Conservation (phyloP, 441 rosid genomes). For the Brassica hybrid region DNA sequence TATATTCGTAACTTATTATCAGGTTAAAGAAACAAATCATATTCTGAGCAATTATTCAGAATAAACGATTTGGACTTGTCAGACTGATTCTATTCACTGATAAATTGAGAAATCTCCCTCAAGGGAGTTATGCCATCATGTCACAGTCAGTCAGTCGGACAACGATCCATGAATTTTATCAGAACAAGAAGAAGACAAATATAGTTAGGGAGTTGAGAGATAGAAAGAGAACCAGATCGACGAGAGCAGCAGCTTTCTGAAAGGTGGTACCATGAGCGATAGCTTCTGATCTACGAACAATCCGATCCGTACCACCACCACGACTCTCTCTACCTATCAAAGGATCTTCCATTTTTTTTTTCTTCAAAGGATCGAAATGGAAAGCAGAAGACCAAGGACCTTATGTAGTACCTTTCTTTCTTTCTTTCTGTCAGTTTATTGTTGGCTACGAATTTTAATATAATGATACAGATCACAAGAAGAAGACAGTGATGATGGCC, state of each 20-base stretch:
- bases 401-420: not conserved
- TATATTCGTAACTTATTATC: too few species aligned
- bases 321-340: conserved; percentile 62
- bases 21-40: too few species aligned
- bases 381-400: not conserved
- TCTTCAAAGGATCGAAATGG: conserved; percentile 17
- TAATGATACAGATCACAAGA: not conserved
- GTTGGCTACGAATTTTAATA: not conserved
- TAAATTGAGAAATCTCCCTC: too few species aligned
- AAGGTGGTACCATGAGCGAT: conserved; percentile 73
- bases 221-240: conserved; percentile 75
- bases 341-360: conserved; percentile 54
- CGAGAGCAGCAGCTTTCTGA: conserved; percentile 96
- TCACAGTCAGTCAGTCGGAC: too few species aligned
- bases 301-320: conserved; percentile 41
- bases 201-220: not conserved
- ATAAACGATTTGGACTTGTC: too few species aligned
- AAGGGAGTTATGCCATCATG: too few species aligned
- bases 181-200: not conserved
- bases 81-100: too few species aligned
- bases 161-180: too few species aligned
- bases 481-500: conserved; percentile 22
- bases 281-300: conserved; percentile 73
- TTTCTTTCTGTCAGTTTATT: conserved; percentile 6
- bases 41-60: too few species aligned